Base-by-base conservation (phyloP, 768 basidiomycete species). In the Amanita pallidorosea region DNA sequence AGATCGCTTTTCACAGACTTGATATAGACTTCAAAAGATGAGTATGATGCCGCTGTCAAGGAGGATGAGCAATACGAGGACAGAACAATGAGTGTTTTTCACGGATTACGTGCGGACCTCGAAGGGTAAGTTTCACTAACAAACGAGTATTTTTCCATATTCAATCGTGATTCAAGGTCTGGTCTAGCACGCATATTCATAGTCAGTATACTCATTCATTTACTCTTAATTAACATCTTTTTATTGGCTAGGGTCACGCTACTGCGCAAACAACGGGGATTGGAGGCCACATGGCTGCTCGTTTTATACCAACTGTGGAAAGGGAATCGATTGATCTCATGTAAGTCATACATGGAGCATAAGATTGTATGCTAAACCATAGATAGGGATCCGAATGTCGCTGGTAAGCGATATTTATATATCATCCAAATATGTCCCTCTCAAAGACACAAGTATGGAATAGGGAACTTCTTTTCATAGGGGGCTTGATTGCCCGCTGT, bases 241-340 rank as follows among this genome's bases (percentile, higher is more conserved):
- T 15, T 25, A 34, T 23, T 29, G 45, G 31, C 51, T 20, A 89
- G 87, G 90, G 91, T 12, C 91, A 94, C 63, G 80, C 90, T 13
- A 96, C 92, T 3, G 84, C 76, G 4, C 95, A 98, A 67, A 95
- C 92, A 8, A 95, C 93, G 1, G 94, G 95, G 36, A 67, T 82
- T 27, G 77, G 73, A 15, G 76, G 76, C 2, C 76, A 76, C 57
- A 75, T 77, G 67, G 68, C 90, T 0, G 83, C 88, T 7, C 74
- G 93, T 2, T 96, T 96, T 61, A 94, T 98, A 51, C 89, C 92
- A 8, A 97, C 94, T 0, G 94, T 98, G 7, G 95, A 98, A 64
- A 79, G 95, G 54, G 95, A 98, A 67, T 87, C 86, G 0, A 85
- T 94, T 55, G 92, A 90, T 65, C 70, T 94, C 27, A 84, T 91